phyloP scores from a whole-genome alignment of 495 filamentous ascomycete species.

The Massariosphaeria phaeospora region DNA sequence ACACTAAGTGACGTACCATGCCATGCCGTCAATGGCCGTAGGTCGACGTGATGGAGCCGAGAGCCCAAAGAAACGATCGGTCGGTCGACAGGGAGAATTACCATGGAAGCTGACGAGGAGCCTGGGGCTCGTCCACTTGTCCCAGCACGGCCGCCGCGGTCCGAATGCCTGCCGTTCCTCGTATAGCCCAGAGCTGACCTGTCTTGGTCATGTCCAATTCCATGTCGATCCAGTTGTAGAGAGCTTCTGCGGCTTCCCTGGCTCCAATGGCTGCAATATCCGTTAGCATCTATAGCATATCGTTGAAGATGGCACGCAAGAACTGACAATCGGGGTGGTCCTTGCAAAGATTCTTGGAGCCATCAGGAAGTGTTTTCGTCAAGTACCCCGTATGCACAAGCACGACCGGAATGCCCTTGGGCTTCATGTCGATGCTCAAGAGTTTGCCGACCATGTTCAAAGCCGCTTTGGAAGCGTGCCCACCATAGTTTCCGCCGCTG shows the following conservation, averaged over 20 bases:
- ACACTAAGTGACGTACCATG: too few relatives aligned
- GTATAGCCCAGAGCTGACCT: slow-evolving; percentile 67
- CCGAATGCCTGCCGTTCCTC: slow-evolving; percentile 64
- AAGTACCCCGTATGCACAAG: slow-evolving; percentile 72
- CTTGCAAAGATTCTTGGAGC: slow-evolving; percentile 70
- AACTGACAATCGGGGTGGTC: slow-evolving; percentile 54
- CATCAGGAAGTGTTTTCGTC: slow-evolving; percentile 66
- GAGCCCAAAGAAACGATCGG: too few relatives aligned
- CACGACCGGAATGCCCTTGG: slow-evolving; percentile 57
- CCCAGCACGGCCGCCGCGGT: slow-evolving; percentile 62
- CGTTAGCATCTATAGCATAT: not conserved
- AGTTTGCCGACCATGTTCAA: slow-evolving; percentile 72
- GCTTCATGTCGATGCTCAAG: slow-evolving; percentile 61
- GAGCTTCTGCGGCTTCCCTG: slow-evolving; percentile 57
- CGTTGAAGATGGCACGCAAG: not conserved
- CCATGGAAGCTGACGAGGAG: slow-evolving; percentile 66
- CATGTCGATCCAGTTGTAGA: slow-evolving; percentile 56
- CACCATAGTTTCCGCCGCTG: slow-evolving; percentile 67
- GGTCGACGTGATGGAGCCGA: too few relatives aligned
- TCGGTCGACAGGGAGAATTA: too few relatives aligned
- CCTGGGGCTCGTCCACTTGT: slow-evolving; percentile 48
- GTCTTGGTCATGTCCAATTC: slow-evolving; percentile 63
- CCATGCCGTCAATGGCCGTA: too few relatives aligned
- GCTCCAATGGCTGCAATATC: slow-evolving; percentile 55
- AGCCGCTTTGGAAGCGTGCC: slow-evolving; percentile 68